Conservation (phyloP, 345 rosid species). For the Eucalyptus decipiens region DNA sequence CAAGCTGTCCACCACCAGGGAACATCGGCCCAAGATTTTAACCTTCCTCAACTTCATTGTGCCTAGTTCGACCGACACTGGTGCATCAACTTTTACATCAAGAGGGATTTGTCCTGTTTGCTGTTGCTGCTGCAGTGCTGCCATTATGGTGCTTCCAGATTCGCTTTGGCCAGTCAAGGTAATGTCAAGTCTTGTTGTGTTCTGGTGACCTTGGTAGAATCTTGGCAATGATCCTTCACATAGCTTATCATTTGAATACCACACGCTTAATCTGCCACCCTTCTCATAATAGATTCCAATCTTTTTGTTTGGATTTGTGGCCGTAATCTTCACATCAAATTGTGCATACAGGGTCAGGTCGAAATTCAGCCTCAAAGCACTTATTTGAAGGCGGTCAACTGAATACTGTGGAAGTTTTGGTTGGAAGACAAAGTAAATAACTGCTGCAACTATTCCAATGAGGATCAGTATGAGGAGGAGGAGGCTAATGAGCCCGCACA, state of each 20-base stretch:
- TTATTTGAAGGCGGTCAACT: conserved; percentile 49
- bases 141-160: conserved; percentile 51
- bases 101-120: conserved; percentile 75
- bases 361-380: conserved; percentile 49
- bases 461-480: conserved; percentile 22
- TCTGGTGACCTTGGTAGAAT: conserved; percentile 78
- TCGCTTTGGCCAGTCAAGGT: conserved; percentile 39
- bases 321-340: conserved; percentile 70
- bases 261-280: conserved; percentile 55
- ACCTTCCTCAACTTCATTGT: conserved; percentile 60
- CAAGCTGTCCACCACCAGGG: conserved; percentile 66
- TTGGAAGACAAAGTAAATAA: conserved; percentile 52
- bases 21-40: conserved; percentile 49
- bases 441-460: conserved; percentile 30
- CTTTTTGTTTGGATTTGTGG: conserved; percentile 70
- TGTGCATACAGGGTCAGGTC: conserved; percentile 54
- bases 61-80: conserved; percentile 59
- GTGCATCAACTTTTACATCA: conserved; percentile 60
- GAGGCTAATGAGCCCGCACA: conserved; percentile 49
- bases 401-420: conserved; percentile 75
- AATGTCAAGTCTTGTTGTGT: conserved; percentile 56
- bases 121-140: conserved; percentile 76
- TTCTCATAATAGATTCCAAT: conserved; percentile 75
- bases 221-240: conserved; percentile 66
- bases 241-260: conserved; percentile 49